These are phyloP conservation scores for Aspergillus felis DNA, from an alignment of 2,329 filamentous ascomycete genomes.

Conservation along the genomic window DNA sequence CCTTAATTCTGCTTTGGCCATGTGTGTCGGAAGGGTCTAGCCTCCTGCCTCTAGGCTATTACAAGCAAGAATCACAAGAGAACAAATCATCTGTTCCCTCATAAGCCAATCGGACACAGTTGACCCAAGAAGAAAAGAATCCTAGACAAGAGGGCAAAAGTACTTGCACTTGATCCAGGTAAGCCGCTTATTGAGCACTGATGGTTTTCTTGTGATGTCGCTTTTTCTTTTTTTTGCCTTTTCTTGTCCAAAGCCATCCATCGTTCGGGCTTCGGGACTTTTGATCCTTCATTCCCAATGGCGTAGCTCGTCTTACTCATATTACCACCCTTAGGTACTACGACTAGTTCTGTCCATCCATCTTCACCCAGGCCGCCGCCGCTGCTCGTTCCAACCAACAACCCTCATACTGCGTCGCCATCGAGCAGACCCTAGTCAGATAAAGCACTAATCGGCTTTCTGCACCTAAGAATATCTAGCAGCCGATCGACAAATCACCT, in stretches of 20 bases:
- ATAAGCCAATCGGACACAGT: background rate
- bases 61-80: background rate
- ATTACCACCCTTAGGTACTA: background rate
- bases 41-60: constrained; percentile 19
- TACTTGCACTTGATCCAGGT: background rate
- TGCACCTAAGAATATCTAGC: background rate
- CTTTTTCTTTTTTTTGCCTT: constrained; percentile 3
- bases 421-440: constrained; percentile 1
- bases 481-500: background rate
- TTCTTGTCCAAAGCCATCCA: background rate
- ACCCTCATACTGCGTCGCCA: background rate
- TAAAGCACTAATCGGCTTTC: background rate
- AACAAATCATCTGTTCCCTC: background rate
- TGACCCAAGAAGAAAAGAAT: background rate
- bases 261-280: background rate
- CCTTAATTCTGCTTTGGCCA: constrained; percentile 17
- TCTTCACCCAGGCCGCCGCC: background rate
- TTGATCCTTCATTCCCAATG: constrained; percentile 1
- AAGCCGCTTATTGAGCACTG: background rate
- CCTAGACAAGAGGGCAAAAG: background rate
- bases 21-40: constrained; percentile 32
- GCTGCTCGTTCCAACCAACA: background rate
- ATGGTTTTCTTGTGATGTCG: background rate
- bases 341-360: background rate
- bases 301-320: background rate